Conservation (phyloP, 208 protist genomes). For the Angomonas desouzai region DNA sequence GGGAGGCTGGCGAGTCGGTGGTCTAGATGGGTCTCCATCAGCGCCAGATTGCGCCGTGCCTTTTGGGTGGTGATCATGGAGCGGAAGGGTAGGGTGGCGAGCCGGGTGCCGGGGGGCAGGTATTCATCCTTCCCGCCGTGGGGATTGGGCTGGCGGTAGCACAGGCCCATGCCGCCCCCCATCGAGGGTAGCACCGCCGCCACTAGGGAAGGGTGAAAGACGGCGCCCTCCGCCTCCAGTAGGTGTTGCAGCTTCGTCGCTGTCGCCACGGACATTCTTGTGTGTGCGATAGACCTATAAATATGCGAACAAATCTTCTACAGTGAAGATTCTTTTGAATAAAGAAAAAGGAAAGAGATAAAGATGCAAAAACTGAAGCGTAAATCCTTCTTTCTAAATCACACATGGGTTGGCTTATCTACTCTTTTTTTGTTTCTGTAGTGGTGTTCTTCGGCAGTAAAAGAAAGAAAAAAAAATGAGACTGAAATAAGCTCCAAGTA, state of each 20-base stretch:
- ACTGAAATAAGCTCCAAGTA: neutral
- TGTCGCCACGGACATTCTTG: constrained; percentile 8
- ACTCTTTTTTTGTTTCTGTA: too few species aligned
- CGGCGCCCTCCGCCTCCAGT: constrained; percentile 61
- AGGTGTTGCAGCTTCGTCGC: constrained; percentile 35
- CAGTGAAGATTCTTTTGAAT: too few species aligned
- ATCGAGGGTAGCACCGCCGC: constrained; percentile 54
- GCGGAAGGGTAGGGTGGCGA: constrained; percentile 51
- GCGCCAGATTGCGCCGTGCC: constrained; percentile 58
- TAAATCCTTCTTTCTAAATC: too few species aligned
- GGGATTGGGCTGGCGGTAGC: constrained; percentile 20
- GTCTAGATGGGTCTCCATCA: constrained; percentile 27
- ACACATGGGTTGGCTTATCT: too few species aligned
- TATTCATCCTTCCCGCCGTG: constrained; percentile 34
- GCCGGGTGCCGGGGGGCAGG: constrained; percentile 26
- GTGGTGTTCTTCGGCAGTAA: too few species aligned
- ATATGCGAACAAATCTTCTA: too few species aligned
- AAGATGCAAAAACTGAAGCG: too few species aligned
- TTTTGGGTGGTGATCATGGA: constrained; percentile 75
- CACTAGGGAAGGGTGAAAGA: constrained; percentile 42
- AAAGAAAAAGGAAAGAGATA: too few species aligned
- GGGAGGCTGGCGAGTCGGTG: neutral
- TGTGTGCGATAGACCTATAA: neutral
- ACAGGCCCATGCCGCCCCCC: constrained; percentile 81
- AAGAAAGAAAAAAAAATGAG: constrained; percentile 5